A percentile compares a stretch with the other conserved stretches of the same genome.
Evolutionary conservation across 257 asterid genomes (phyloP).

Genomic region (Agastache rugosa): DNA sequence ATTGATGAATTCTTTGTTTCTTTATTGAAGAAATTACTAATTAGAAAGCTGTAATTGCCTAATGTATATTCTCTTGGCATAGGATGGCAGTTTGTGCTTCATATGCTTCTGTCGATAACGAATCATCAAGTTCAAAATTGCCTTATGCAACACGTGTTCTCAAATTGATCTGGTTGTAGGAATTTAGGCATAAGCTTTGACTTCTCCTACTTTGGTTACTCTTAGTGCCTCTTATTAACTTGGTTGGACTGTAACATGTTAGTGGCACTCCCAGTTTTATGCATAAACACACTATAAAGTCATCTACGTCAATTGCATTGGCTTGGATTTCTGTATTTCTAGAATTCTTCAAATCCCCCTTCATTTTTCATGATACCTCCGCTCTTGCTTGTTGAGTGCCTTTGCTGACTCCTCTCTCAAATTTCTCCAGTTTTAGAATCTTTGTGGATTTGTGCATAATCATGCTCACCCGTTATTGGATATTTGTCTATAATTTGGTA

Average conservation of each 20-base stretch:
- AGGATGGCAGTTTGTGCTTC: constrained; percentile 17
- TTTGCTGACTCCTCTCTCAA: not conserved
- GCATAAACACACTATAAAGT: constrained; percentile 9
- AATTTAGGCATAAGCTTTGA: constrained; percentile 20
- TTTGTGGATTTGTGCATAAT: constrained; percentile 3
- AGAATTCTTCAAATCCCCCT: not conserved
- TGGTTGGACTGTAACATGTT: constrained; percentile 22
- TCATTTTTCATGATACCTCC: not conserved
- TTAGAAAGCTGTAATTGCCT: constrained; percentile 4
- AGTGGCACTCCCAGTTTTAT: constrained; percentile 12
- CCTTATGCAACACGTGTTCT: constrained; percentile 1
- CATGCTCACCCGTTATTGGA: constrained; percentile 16
- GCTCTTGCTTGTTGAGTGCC: constrained; percentile 25
- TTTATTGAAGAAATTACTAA: constrained; percentile 8
- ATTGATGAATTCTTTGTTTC: constrained; percentile 3
- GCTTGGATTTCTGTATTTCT: constrained; percentile 5
- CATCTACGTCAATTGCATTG: not conserved
- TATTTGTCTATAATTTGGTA: constrained; percentile 30
- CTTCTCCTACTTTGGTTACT: constrained; percentile 1
- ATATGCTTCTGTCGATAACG: not conserved
- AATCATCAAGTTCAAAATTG: constrained; percentile 16
- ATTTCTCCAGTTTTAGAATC: not conserved
- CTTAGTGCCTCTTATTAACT: not conserved
- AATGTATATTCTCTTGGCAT: not conserved
- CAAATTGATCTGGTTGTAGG: constrained; percentile 4